Evolutionary conservation across 805 yeast genomes (phyloP), one percentile per base, ranked within the genome.

Genomic region (Ogataea pignaliae): DNA sequence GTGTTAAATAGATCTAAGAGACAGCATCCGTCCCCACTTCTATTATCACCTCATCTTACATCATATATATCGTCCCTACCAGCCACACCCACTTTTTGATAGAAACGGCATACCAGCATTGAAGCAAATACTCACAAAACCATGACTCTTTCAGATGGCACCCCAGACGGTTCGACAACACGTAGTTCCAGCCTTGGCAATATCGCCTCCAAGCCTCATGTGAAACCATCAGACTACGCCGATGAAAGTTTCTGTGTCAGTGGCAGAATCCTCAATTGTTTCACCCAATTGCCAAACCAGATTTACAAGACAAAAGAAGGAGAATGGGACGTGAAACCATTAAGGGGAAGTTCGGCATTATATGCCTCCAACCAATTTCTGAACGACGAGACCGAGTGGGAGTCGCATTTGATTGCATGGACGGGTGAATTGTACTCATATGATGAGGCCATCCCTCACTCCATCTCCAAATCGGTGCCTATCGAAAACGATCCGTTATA

Each of bases 361-460:
- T 83, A 85, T 56, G 81, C 96, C 3, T 80, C 95, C 14, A 76
- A 86, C 47, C 73, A 76, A 47, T 82, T 77, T 57, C 66, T 89
- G 41, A 72, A 70, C 40, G 76, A 76, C 44, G 78, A 80, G 37
- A 76, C 90, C 0, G 76, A 81, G 17, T 91, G 97, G 93, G 95
- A 89, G 49, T 83, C 90, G 37, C 87, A 88, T 52, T 67, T 88
- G 40, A 81, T 93, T 41, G 97, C 88, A 1, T 93, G 99, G 99
- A 86, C 97, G 0, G 99, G 99, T 37, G 98, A 89, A 63, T 71
- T 93, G 48, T 63, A 65, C 39, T 53, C 60, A 13, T 41, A 53
- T 26, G 48, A 60, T 41, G 62, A 56, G 41, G 34, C 51, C 2
- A 44, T 46, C 10, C 61, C 63, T 14, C 54, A 56, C 29, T 44